A percentile compares a stretch with the other conserved stretches of the same genome.
Evolutionary conservation across 2,329 filamentous ascomycete genomes (phyloP).

Genomic region (Ambrosiella xylebori): DNA sequence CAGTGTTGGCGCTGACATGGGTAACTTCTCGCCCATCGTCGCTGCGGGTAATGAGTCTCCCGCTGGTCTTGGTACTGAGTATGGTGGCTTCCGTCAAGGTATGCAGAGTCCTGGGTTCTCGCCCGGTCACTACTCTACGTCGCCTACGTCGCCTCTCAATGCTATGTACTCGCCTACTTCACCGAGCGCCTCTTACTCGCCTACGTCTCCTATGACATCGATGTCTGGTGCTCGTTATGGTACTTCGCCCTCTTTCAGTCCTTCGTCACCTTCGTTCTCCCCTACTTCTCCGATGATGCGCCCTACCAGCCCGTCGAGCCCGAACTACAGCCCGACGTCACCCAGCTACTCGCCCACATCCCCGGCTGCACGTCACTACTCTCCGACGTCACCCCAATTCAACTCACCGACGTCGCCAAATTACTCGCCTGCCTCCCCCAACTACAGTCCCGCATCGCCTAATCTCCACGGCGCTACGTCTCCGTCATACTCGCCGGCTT

Average conservation of each 20-base stretch:
- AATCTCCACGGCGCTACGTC: slow-evolving; percentile 35
- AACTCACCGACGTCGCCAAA: slow-evolving; percentile 59
- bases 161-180: slow-evolving; percentile 59
- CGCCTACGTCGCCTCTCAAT: slow-evolving; percentile 41
- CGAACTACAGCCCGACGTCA: slow-evolving; percentile 48
- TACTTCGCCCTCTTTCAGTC: slow-evolving; percentile 45
- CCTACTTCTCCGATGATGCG: slow-evolving; percentile 43
- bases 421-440: slow-evolving; percentile 54
- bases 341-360: slow-evolving; percentile 48
- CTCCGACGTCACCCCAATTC: slow-evolving; percentile 58
- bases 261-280: slow-evolving; percentile 45
- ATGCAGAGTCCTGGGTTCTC: slow-evolving; percentile 47
- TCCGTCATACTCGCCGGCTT: slow-evolving; percentile 50
- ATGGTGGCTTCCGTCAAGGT: slow-evolving; percentile 32
- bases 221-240: slow-evolving; percentile 31
- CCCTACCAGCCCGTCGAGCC: slow-evolving; percentile 36
- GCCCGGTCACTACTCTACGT: slow-evolving; percentile 61
- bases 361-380: slow-evolving; percentile 40
- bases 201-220: slow-evolving; percentile 52
- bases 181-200: slow-evolving; percentile 56
- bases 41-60: slow-evolving; percentile 55
- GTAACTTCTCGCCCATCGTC: slow-evolving; percentile 63
- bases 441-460: slow-evolving; percentile 53
- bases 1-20: slow-evolving; percentile 41
- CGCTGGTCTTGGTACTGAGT: slow-evolving; percentile 46